Base-by-base conservation (phyloP, 352 stramenopile genomes). In the Pythium graminicola region DNA sequence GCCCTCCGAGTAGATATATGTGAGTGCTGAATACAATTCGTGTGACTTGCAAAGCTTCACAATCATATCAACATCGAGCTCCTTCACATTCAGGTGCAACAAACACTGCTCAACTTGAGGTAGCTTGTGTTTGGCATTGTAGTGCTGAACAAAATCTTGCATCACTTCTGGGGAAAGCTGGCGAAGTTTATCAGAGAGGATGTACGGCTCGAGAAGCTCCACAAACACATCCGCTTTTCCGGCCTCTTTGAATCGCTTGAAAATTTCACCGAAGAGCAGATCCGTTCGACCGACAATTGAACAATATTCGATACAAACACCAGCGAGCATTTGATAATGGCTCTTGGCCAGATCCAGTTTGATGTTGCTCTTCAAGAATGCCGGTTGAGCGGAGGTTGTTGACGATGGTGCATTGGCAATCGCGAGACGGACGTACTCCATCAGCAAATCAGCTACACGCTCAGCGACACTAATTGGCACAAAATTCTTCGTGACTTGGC, bases 241-340 rank as follows among this genome's bases (percentile, higher is more conserved):
- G 1, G 62, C 67, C 19, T 92, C 80, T 54, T 89, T 84, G 56
- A 95, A 95, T 4, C 82, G 72, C 28, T 81, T 84, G 57, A 89
- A 95, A 46, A 95, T 94, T 36, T 93, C 83, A 11, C 78, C 81
- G 54, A 95, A 95, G 5, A 95, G 62, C 40, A 95, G 51, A 51
- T 95, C 85, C 0, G 79, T 91, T 10, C 81, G 76, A 0, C 80
- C 76, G 0, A 95, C 95, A 4, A 93, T 86, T 26, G 94, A 78
- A 54, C 92, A 98, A 57, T 95, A 98, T 64, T 98, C 94, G 23
- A 98, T 94, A 50, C 89, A 97, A n/a, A 98, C 93, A 28, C 89
- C 89, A 17, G 89, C 93, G 23, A 98, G 71, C 91, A 98, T 98
- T 59, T 97, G 87, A 63, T 97, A 98, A 66, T 98, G 93, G 49